Evolutionary conservation across 768 basidiomycete genomes (phyloP).

Genomic region (Mycena alexandri): DNA sequence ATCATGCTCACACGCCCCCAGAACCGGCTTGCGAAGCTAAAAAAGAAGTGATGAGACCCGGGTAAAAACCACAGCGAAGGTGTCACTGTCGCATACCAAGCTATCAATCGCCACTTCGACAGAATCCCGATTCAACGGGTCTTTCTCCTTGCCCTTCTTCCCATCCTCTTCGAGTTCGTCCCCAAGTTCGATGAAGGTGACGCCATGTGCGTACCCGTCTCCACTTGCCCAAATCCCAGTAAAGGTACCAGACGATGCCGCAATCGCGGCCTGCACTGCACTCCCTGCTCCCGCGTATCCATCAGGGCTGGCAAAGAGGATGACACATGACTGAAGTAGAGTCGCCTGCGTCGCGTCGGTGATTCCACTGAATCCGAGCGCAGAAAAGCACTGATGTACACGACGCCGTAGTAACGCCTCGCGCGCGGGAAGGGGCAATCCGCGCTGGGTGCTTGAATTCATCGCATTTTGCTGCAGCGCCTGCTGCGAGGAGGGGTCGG

Average conservation of each 20-base stretch:
- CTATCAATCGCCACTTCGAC: slow-evolving; percentile 85
- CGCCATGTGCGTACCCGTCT: slow-evolving; percentile 94
- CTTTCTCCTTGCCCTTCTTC: slow-evolving; percentile 55
- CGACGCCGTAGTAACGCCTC: slow-evolving; percentile 88
- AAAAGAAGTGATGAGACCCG: slow-evolving; percentile 5
- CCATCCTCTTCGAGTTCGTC: slow-evolving; percentile 55
- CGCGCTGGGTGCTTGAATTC: slow-evolving; percentile 48
- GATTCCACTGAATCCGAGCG: slow-evolving; percentile 82
- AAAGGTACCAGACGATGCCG: slow-evolving; percentile 86
- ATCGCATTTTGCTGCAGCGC: slow-evolving; percentile 27
- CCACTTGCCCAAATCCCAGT: slow-evolving; percentile 86
- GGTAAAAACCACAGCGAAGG: slow-evolving; percentile 2
- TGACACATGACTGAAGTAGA: slow-evolving; percentile 84
- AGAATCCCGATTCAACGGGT: slow-evolving; percentile 78
- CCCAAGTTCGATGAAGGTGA: slow-evolving; percentile 74
- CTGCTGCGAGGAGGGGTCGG: slow-evolving; percentile 29
- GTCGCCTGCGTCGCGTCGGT: slow-evolving; percentile 86
- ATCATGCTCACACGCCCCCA: slow-evolving; percentile 91
- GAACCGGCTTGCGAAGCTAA: slow-evolving; percentile 81
- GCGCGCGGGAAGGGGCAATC: slow-evolving; percentile 76
- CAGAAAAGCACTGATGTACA: slow-evolving; percentile 90
- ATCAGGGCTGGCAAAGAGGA: slow-evolving; percentile 89
- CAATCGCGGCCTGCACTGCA: slow-evolving; percentile 92
- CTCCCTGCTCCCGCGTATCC: slow-evolving; percentile 75
- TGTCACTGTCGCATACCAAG: slow-evolving; percentile 60